Base-by-base conservation (phyloP, 2,329 filamentous ascomycete genomes). In the Dactylonectria macrodidyma region DNA sequence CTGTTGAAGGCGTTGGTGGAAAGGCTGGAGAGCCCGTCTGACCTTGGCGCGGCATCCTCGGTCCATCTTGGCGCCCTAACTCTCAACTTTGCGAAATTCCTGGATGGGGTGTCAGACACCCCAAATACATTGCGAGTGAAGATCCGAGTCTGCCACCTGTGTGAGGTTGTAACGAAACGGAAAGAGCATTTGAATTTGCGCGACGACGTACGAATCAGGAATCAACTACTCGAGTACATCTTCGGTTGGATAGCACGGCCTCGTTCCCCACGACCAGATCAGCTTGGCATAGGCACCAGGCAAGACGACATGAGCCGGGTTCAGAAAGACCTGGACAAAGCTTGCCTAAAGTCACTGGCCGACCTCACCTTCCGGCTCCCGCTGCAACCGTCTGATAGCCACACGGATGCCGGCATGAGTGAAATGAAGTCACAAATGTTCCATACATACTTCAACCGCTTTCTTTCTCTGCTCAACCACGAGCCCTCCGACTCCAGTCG, bases 341-440 rank as follows among this genome's bases (percentile, higher is more conserved):
- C 91, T 33, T 92, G 90, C 71, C 81, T 93, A 10, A 88, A 86
- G 71, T 89, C 89, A 48, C 83, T 93, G n/a, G 88, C 90, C 4
- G 89, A 90, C 71, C 82, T 93, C 30, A 91, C 91, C 0, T 91
- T 89, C 75, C 88, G 90, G 11, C 82, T 93, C 5, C 90, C 91
- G 16, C 81, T 93, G 14, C 91, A 92, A 71, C 89, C 90, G 1
- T 86, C 86, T 1, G 90, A 92, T 59, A 88, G 88, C 5, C 89
- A 91, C 71, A 89, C 85, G 12, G 91, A 93, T 78, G 90, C 88
- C 1, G 88, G 90, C 51, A 90, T 88, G 60, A 91, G 89, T 71
- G 91, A 92, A 77, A 84, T 91, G 59, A 92, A 92, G 76, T 91
- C 89, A 1, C 88, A 92, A 73, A 90, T 92, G 87, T 93, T 93